Base-by-base conservation (phyloP, 352 stramenopile species). In the Phytophthora colocasiae region DNA sequence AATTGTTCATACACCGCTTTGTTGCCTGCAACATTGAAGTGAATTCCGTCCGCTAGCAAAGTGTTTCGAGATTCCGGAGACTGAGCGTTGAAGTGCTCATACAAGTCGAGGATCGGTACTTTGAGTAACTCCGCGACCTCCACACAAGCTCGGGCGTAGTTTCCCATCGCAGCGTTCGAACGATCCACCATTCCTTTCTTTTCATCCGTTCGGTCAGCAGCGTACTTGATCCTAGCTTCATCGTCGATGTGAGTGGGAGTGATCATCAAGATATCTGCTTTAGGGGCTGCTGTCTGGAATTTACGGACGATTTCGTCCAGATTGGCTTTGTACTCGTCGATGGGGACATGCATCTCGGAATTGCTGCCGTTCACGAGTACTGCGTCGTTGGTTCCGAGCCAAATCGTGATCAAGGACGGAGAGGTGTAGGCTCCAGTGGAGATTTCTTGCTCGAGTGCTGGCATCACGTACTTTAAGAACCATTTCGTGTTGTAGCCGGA, bases 321-420 rank as follows among this genome's bases (percentile, higher is more conserved):
- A 51, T 89, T 89, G 5, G 36, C 34, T 4, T 44, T 43, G 63
- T 76, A 91, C 8, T 78, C 64, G 9, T 76, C 68, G 1, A 89
- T 34, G 1, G 75, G 68, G 6, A 89, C 72, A 48, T 86, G 65
- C 56, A 67, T 71, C 31, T 55, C 50, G 12, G 50, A 27, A n/a
- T 61, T 58, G 8, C 48, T 49, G 1, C 79, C 75, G n/a, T 70
- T 53, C 6, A 47, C 14, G 14, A 81, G 59, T 6, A 53, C 75
- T 0, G 77, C 75, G 36, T 90, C 80, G 60, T 91, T 90, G 31
- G 77, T 69, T 14, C 80, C 80, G 17, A 91, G 58, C 69, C 70
- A 89, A 27, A 90, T 24, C 11, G 76, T 83, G 12, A 87, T 61
- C 6, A 89, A 47, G 1, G 60, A 52, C 4, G 78, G 73, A 44